phyloP scores from a whole-genome alignment of 768 basidiomycete species.

The Phylloporus scabripes region DNA sequence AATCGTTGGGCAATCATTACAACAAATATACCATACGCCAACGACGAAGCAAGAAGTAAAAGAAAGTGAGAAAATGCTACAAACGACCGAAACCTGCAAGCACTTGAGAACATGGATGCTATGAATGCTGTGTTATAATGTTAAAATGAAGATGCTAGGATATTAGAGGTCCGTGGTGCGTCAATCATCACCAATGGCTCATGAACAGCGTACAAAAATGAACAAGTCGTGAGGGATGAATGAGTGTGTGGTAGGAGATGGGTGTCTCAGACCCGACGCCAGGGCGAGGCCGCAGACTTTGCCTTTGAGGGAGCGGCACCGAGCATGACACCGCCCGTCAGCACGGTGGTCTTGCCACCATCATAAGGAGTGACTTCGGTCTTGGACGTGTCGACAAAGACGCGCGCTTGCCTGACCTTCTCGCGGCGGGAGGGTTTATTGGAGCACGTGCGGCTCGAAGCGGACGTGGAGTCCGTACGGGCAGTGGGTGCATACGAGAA shows the following conservation, averaged over 20 bases:
- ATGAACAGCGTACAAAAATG: constrained; percentile 21
- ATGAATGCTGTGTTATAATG: constrained; percentile 29
- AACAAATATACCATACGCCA: constrained; percentile 25
- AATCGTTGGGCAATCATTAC: constrained; percentile 21
- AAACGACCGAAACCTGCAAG: constrained; percentile 23
- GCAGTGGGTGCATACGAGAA: constrained; percentile 64
- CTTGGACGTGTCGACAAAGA: constrained; percentile 70
- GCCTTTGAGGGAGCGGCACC: constrained; percentile 42
- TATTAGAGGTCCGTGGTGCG: constrained; percentile 25
- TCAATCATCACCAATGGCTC: constrained; percentile 25
- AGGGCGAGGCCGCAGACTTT: constrained; percentile 37
- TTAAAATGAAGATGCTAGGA: constrained; percentile 31
- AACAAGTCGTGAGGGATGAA: constrained; percentile 19
- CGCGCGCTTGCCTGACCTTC: constrained; percentile 59
- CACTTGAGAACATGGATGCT: constrained; percentile 20
- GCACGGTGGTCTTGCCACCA: constrained; percentile 82
- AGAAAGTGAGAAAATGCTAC: constrained; percentile 26
- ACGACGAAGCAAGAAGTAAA: constrained; percentile 22
- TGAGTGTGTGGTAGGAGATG: constrained; percentile 18
- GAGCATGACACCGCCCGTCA: constrained; percentile 86
- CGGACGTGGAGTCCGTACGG: constrained; percentile 42
- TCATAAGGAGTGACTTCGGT: constrained; percentile 81
- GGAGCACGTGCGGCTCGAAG: constrained; percentile 36
- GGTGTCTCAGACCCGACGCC: constrained; percentile 50
- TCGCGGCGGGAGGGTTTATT: constrained; percentile 63